phyloP scores from a whole-genome alignment of 2,329 filamentous ascomycete species.

The Tolypocladium sp. region DNA sequence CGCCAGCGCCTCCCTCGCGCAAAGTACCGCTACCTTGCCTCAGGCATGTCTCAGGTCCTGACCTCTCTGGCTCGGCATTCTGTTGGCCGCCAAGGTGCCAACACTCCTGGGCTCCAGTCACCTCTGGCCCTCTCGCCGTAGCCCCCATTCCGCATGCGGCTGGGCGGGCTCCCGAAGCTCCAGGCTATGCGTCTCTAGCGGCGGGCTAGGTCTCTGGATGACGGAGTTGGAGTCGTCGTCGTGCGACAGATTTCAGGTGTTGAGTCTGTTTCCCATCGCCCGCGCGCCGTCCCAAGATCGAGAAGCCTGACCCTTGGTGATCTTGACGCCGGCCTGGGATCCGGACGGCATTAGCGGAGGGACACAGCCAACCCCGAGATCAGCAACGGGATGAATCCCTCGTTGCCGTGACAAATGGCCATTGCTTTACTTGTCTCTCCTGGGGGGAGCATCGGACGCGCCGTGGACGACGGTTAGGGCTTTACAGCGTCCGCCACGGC shows the following conservation, averaged over 20 bases:
- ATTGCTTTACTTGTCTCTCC: not conserved
- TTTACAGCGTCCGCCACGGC: no score
- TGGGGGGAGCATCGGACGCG: no score
- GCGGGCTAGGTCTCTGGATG: slow-evolving; percentile 5
- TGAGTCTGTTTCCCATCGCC: not conserved
- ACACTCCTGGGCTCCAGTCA: not conserved
- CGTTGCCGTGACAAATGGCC: not conserved
- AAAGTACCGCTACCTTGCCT: not conserved
- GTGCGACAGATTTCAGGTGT: not conserved
- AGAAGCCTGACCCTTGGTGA: not conserved
- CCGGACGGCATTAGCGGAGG: not conserved
- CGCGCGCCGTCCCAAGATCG: not conserved
- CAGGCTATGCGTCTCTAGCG: slow-evolving; percentile 5
- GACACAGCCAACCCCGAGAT: not conserved
- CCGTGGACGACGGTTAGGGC: no score
- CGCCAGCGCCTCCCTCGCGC: not conserved
- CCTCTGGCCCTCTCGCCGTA: not conserved
- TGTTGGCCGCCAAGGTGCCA: no score
- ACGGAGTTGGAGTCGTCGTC: slow-evolving; percentile 1
- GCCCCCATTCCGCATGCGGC: slow-evolving; percentile 10
- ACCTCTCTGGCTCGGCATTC: not conserved
- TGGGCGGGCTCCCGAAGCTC: slow-evolving; percentile 1
- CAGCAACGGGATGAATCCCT: not conserved
- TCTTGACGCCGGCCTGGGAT: not conserved
- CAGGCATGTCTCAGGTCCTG: not conserved